Base-by-base conservation (phyloP, 164 flowering plant species). In the Vitis riparia region DNA sequence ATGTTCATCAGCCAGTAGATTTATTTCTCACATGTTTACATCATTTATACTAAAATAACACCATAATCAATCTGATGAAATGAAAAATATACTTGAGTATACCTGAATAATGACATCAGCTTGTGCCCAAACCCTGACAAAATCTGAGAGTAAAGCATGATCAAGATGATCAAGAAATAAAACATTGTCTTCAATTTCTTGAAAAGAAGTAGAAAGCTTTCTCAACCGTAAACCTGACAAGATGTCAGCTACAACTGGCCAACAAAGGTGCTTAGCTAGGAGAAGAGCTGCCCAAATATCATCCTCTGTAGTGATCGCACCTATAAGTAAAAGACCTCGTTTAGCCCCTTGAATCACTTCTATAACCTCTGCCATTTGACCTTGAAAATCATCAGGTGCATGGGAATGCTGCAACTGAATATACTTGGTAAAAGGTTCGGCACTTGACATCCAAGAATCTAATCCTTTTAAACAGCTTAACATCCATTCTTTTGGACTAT, bases 181-280 rank as follows among this genome's bases (percentile, higher is more conserved):
- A 66, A 87, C 51, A 61, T 80, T 80, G 55, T 83, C 75, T 52
- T 80, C 78, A 27, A 69, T 55, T 64, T 82, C 86, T 59, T 79
- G 85, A 76, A 80, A 75, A 23, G 80, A 72, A 49, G 79, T 63
- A 53, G 82, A 59, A 59, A 78, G 69, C 79, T 81, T 90, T 71
- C 98, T 83, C 73, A 91, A 66, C 37, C 99, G 79, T 63, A 93
- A 68, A 66, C 99, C 99, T 30, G 99, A 95, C 83, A 91, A 83
- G 63, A 95, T 83, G 70, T 91, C 98, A 64, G 91, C 85, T 27
- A 84, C 89, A 71, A 89, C 88, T n/a, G 98, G 99, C 99, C 98
- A 95, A 29, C 14, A 55, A 23, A 95, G 89, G 74, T 88, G 91
- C 70, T 84, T 85, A 62, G 91, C 93, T 75, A 95, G 77, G 65